Evolutionary conservation across 2,329 filamentous ascomycete genomes (phyloP).

Genomic region (Leptographium galeiforme): DNA sequence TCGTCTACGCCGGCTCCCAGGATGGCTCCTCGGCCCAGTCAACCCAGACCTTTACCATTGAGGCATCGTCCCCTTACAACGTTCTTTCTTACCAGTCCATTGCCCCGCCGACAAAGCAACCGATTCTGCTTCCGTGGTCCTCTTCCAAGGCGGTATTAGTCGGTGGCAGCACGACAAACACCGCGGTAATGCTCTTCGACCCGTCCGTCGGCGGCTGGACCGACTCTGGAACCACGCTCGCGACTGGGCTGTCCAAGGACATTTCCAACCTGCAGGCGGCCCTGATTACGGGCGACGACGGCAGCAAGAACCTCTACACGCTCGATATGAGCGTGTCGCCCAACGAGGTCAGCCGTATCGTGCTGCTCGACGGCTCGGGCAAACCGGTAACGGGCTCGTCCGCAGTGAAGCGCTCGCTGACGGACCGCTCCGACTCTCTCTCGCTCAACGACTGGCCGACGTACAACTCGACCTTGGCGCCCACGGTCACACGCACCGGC

Average conservation of each 20-base stretch:
- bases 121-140: constrained; percentile 64
- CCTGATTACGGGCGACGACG: constrained; percentile 59
- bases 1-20: constrained; percentile 69
- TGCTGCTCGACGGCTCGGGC: constrained; percentile 51
- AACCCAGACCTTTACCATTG: constrained; percentile 63
- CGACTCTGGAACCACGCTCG: constrained; percentile 51
- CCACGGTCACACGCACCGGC: constrained; percentile 47
- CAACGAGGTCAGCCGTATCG: constrained; percentile 58
- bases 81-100: constrained; percentile 43
- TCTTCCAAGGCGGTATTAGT: constrained; percentile 58
- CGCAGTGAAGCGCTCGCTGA: constrained; percentile 4
- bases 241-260: constrained; percentile 44
- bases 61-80: constrained; percentile 48
- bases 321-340: constrained; percentile 66
- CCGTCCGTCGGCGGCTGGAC: constrained; percentile 49
- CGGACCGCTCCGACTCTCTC: constrained; percentile 25
- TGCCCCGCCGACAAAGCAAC: constrained; percentile 50
- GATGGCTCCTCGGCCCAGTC: constrained; percentile 45
- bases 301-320: constrained; percentile 63
- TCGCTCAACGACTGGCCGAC: constrained; percentile 55
- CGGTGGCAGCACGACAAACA: constrained; percentile 56
- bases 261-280: constrained; percentile 43
- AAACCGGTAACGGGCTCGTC: constrained; percentile 28
- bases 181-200: constrained; percentile 60
- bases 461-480: constrained; percentile 66